phyloP scores from a whole-genome alignment of 495 filamentous ascomycete species.

The Penicillium ucsense region DNA sequence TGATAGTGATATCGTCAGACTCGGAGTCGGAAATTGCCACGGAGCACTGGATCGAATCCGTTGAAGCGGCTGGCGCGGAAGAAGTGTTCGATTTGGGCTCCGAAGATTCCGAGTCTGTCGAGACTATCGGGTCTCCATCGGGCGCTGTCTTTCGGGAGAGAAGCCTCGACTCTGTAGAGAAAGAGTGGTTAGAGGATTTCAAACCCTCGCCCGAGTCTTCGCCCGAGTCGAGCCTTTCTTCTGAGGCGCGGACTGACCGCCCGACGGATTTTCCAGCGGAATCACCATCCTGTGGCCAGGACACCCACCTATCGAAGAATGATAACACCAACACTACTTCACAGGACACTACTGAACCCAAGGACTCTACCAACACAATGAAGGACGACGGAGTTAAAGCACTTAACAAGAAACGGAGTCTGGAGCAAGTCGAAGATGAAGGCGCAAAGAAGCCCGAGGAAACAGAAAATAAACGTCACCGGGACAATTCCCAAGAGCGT shows the following conservation, averaged over 20 bases:
- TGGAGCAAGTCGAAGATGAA: slow-evolving; percentile 42
- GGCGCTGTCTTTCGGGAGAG: background rate
- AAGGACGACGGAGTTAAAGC: slow-evolving; percentile 12
- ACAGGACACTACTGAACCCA: slow-evolving; percentile 5
- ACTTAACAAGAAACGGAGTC: slow-evolving; percentile 42
- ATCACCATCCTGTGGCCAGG: background rate
- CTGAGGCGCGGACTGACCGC: background rate
- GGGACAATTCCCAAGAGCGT: slow-evolving; percentile 33
- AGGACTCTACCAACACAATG: background rate
- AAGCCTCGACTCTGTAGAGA: background rate
- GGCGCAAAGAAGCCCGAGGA: slow-evolving; percentile 10
- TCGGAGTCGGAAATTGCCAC: background rate
- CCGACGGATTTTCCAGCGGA: background rate
- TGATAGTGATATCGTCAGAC: background rate
- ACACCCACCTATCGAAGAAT: slow-evolving; percentile 3
- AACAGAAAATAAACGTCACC: slow-evolving; percentile 38
- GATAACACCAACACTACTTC: slow-evolving; percentile 3
- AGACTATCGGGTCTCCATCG: background rate
- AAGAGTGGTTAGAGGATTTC: background rate
- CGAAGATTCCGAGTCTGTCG: background rate
- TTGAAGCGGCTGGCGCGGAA: background rate
- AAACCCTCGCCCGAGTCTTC: background rate
- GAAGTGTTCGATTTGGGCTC: background rate
- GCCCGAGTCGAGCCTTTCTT: background rate
- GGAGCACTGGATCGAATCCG: background rate